phyloP scores from a whole-genome alignment of 176 grass and related monocot species.

The Puccinellia tenuiflora region DNA sequence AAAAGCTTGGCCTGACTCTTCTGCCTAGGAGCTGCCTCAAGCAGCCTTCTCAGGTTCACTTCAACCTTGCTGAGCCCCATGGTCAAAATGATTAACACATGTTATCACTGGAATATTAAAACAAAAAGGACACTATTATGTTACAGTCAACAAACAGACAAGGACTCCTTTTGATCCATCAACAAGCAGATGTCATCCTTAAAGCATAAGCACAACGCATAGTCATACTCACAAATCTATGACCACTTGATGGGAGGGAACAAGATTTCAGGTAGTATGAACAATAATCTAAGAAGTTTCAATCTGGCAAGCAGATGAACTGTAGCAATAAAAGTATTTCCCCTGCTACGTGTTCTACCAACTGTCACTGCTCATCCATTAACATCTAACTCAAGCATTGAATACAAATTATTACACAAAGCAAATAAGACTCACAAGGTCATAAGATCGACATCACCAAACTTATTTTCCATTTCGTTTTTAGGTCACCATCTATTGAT shows the following conservation, averaged over 20 bases:
- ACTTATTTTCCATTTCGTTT: neutral
- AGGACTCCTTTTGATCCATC: neutral
- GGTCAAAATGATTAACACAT: neutral
- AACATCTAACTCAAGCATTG: neutral
- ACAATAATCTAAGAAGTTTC: neutral
- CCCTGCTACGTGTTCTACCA: neutral
- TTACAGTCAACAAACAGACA: neutral
- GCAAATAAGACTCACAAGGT: neutral
- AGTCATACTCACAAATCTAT: neutral
- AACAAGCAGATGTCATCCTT: neutral
- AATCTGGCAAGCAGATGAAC: neutral
- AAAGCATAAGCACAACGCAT: neutral
- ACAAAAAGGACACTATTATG: neutral
- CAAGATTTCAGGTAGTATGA: neutral
- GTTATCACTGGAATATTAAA: neutral
- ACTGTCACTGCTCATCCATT: neutral
- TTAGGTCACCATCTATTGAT: neutral
- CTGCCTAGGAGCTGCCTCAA: conserved; percentile 59
- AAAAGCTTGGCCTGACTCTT: conserved; percentile 78
- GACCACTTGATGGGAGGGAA: neutral
- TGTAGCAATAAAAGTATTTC: neutral
- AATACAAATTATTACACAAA: neutral
- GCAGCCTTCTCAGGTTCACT: conserved; percentile 81
- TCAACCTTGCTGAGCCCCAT: conserved; percentile 81
- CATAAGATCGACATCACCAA: neutral